phyloP scores from a whole-genome alignment of 257 asterid species.

The Solanum pimpinellifolium region DNA sequence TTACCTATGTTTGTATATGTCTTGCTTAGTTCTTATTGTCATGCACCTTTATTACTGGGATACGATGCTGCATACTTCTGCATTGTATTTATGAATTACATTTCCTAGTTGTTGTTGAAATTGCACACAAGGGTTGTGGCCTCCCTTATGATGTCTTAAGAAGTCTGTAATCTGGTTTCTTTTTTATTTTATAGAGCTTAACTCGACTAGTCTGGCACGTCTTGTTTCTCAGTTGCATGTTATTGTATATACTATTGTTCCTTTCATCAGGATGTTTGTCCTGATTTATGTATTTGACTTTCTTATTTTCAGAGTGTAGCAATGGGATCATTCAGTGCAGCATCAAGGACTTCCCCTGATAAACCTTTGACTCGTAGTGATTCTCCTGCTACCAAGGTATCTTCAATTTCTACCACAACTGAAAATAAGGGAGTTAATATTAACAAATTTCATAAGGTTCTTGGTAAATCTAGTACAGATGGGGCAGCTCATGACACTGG shows the following conservation, averaged over 20 bases:
- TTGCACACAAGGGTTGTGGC: neutral
- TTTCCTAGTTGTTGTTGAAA: neutral
- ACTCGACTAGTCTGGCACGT: neutral
- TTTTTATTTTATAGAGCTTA: neutral
- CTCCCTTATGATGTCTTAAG: neutral
- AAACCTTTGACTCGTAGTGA: neutral
- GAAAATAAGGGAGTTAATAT: conserved; percentile 98
- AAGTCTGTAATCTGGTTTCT: neutral
- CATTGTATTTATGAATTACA: neutral
- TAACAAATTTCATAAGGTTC: conserved; percentile 99
- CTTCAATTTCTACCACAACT: conserved; percentile 28
- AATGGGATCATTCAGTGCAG: neutral
- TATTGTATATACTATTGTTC: neutral
- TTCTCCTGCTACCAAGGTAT: neutral
- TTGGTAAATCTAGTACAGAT: conserved; percentile 99
- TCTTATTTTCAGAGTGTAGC: neutral
- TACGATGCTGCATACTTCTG: neutral
- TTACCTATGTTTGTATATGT: neutral
- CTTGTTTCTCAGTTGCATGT: neutral
- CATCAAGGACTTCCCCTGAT: neutral
- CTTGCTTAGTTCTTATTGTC: neutral
- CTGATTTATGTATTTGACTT: neutral
- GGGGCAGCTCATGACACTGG: conserved; percentile 65
- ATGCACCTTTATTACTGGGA: neutral
- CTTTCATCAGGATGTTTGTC: neutral